phyloP scores from a whole-genome alignment of 371 early-diverging fungal species.

The Parasitella parasitica region DNA sequence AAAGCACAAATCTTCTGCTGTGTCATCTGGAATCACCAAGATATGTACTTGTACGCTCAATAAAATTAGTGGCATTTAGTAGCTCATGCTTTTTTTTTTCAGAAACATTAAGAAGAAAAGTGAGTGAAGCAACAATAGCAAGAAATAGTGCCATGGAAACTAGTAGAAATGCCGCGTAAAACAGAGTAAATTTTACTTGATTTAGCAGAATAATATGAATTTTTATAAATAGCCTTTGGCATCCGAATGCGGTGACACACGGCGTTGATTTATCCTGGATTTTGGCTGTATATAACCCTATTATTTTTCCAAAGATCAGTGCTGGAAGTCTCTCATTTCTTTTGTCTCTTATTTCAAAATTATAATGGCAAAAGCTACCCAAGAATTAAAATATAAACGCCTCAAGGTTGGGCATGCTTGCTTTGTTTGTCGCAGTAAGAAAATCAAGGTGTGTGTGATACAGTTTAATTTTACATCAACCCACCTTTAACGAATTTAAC shows the following conservation, averaged over 20 bases:
- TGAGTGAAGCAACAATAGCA: background rate
- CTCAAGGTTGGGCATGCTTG: constrained; percentile 37
- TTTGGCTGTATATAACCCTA: background rate
- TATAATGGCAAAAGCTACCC: constrained; percentile 20
- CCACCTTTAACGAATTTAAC: no score
- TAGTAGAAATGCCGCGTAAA: background rate
- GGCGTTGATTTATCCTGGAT: constrained; percentile 7
- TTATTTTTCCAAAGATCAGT: background rate
- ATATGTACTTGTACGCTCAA: no score
- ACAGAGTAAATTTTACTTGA: background rate
- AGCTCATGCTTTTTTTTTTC: no score
- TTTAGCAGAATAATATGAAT: background rate
- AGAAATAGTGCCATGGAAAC: background rate
- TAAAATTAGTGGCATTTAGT: no score
- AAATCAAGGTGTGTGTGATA: constrained; percentile 32
- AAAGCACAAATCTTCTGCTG: background rate
- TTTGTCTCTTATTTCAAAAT: background rate
- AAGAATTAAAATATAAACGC: constrained; percentile 28
- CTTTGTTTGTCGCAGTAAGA: constrained; percentile 30
- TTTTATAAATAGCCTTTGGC: background rate
- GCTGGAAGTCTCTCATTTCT: background rate
- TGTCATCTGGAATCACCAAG: background rate
- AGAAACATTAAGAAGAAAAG: no score
- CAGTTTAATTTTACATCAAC: background rate
- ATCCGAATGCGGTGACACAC: constrained; percentile 2